A percentile compares a stretch with the other conserved stretches of the same genome.
These are phyloP conservation scores for Wickerhamomyces chaumierensis DNA, from an alignment of 805 yeast species.

Conservation along the genomic window DNA sequence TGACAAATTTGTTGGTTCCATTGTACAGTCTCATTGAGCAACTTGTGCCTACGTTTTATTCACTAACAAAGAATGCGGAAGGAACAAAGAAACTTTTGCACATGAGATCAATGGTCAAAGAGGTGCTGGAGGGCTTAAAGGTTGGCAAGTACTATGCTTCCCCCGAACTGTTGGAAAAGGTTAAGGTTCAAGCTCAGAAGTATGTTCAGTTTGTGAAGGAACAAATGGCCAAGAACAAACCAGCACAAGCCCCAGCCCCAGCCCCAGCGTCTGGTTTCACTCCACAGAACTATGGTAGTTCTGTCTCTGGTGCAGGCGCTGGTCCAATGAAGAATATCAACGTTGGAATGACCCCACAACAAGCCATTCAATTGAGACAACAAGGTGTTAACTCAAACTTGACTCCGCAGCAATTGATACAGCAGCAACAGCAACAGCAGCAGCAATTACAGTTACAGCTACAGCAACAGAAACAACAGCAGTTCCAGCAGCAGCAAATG, in stretches of 20 bases:
- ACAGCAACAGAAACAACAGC: constrained; percentile 1
- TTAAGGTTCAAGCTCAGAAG: constrained; percentile 61
- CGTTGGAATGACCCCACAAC: constrained; percentile 17
- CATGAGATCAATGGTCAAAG: constrained; percentile 68
- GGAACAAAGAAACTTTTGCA: constrained; percentile 71
- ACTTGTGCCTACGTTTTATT: constrained; percentile 66
- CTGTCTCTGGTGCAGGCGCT: constrained; percentile 21
- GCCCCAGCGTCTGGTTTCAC: constrained; percentile 6
- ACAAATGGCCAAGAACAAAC: constrained; percentile 29
- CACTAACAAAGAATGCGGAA: constrained; percentile 61
- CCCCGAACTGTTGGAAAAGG: constrained; percentile 60
- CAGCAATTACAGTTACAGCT: constrained; percentile 1
- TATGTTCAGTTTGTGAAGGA: constrained; percentile 69
- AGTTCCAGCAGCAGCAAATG: neutral
- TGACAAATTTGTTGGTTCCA: constrained; percentile 35
- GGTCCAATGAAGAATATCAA: constrained; percentile 1
- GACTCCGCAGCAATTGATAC: constrained; percentile 18
- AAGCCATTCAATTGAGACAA: constrained; percentile 18
- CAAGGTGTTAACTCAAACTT: constrained; percentile 11
- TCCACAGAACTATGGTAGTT: neutral
- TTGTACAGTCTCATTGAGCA: constrained; percentile 62
- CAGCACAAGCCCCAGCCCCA: no score
- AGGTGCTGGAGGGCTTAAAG: constrained; percentile 59
- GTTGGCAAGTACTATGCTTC: constrained; percentile 57
- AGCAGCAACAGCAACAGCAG: constrained; percentile 8